phyloP scores from a whole-genome alignment of 1,139 yeast genomes.

The Casaregolazyma suthepensis region DNA sequence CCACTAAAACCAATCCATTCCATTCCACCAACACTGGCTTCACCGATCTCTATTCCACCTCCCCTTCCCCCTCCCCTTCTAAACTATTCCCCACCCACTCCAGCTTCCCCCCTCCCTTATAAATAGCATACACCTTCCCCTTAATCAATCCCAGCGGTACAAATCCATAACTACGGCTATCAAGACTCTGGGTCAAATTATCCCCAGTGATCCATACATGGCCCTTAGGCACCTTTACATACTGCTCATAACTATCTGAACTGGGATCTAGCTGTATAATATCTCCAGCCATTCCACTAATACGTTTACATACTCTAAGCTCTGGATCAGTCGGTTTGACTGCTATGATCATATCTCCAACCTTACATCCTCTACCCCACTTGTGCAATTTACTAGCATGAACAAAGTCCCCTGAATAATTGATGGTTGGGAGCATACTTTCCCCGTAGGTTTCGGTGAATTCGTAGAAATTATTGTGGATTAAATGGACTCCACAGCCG shows the following conservation, averaged over 20 bases:
- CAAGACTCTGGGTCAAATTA: conserved; percentile 80
- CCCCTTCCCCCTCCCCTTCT: neutral
- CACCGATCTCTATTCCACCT: too few species aligned
- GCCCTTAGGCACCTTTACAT: conserved; percentile 55
- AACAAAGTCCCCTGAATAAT: conserved; percentile 69
- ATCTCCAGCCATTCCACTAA: conserved; percentile 97
- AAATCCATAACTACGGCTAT: conserved; percentile 82
- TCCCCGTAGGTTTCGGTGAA: conserved; percentile 85
- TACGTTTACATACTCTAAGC: conserved; percentile 83
- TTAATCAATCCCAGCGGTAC: conserved; percentile 81
- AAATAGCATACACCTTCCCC: conserved; percentile 76
- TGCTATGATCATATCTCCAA: conserved; percentile 89
- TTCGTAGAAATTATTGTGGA: conserved; percentile 64
- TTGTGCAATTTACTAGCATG: conserved; percentile 60
- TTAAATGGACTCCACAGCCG: conserved; percentile 62
- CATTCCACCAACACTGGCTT: too few species aligned
- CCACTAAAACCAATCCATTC: too few species aligned
- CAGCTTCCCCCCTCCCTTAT: conserved; percentile 18
- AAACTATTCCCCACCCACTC: conserved; percentile 14
- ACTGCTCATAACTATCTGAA: conserved; percentile 38
- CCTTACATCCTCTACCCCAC: conserved; percentile 53
- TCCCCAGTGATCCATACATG: conserved; percentile 98
- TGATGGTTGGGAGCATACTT: conserved; percentile 89
- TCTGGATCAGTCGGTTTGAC: conserved; percentile 84
- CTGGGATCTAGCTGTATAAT: conserved; percentile 68